Base-by-base conservation (phyloP, 108 stramenopile species). In the Skeletonema menzelii region DNA sequence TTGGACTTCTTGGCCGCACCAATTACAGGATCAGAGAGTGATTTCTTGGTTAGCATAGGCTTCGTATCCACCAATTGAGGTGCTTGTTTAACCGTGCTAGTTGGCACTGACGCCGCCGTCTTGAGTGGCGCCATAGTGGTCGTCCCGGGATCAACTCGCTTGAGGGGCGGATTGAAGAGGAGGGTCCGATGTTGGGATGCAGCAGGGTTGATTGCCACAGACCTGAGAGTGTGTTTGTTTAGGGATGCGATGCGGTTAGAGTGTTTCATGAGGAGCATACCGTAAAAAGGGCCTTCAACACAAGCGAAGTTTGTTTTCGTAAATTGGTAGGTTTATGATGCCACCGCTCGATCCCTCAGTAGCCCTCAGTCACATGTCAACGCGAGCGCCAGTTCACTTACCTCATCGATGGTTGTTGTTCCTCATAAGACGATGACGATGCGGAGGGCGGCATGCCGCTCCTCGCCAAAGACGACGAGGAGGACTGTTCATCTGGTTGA, bases 361-460 rank as follows among this genome's bases (percentile, higher is more conserved):
- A n/a, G n/a, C 17, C 38, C 28, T 27, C 13, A 8, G 2, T 53
- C 49, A 53, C 32, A 37, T 37, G 10, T 37, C 20, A 47, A 28
- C 26, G 56, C 11, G 35, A 24, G 30, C 28, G 14, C 12, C 64
- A 47, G 17, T 0, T 27, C 7, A 47, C 79, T 80, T 37, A 80
- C 79, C 63, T 73, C 67, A 73, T 73, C 12, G 37, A 46, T 24
- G 78, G 78, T 38, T 69, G 46, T 28, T 80, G 72, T 47, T 80
- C 79, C 56, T 28, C 37, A 20, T 13, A 32, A 24, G 70, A n/a
- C 13, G 37, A 47, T 3, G 46, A 32, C 7, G 7, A 47, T 4
- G 4, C 20, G 6, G 49, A 53, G 49, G 49, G 49, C 15, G 49
- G 5, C 22, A 53, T 53, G 49, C 49, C 49, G 22, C 49, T 17